Evolutionary conservation across 345 rosid genomes (phyloP), one percentile per base, ranked within the genome.

Genomic region (Schrenkiella parvula): DNA sequence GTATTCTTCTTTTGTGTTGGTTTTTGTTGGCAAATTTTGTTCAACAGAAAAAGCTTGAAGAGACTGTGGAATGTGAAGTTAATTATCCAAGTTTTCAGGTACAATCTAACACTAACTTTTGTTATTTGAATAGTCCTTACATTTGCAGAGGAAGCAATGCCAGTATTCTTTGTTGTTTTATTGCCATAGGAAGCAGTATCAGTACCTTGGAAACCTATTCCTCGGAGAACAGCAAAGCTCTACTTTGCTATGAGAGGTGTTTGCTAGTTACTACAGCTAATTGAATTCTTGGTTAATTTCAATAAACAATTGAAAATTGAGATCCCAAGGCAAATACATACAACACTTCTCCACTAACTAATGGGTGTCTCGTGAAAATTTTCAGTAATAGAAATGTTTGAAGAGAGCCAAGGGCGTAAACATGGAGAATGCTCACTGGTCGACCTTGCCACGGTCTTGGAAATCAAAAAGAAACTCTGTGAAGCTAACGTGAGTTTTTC

Each of bases 211-310:
- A 85, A 46, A 78, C 62, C 59, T n/a, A 83, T 91, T 62, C 96
- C 92, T 15, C 70, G 72, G 83, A 91, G 78, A 84, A 78, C 79
- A 67, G 81, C 89, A 29, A 89, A 88, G 87, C 95, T 93, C 62
- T 89, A 81, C 79, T 91, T 88, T 64, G 90, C 95, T 18, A 85
- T 88, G 90, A 85, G 97, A 87, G 96, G 98, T 89, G 37, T 8
- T 68, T 23, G 32, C 44, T 61, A 35, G 44, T 17, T 46, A 57
- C 66, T 22, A 25, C 13, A 54, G 15, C 57, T 64, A 6, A 47
- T 22, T 41, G 34, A 14, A 1, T 29, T 72, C 54, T 42, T 63
- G 14, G n/a, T 18, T 11, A 39, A 35, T 14, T 28, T 12, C 21
- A 29, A 7, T 6, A 21, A 25, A 47, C 22, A 12, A 26, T 29